Evolutionary conservation across 805 yeast species (phyloP).

Genomic region (Cyberlindnera misumaiensis): DNA sequence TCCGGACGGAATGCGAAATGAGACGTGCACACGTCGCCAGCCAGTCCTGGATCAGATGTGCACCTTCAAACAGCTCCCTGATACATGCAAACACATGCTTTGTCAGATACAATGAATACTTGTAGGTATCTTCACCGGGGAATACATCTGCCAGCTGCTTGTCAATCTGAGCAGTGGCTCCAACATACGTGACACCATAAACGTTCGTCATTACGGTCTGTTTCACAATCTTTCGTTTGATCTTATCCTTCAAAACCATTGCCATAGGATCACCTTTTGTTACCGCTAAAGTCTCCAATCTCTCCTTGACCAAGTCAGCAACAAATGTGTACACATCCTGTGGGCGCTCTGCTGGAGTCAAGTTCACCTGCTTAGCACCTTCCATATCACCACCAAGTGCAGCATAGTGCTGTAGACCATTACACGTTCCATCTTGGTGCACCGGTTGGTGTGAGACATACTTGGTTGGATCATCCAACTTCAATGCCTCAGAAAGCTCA

Average conservation of each 20-base stretch:
- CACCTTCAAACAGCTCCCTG: slow-evolving; percentile 81
- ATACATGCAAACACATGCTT: slow-evolving; percentile 74
- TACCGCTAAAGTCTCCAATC: slow-evolving; percentile 47
- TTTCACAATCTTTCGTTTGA: slow-evolving; percentile 84
- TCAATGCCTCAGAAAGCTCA: slow-evolving; percentile 56
- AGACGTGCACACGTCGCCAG: slow-evolving; percentile 77
- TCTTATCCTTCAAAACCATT: slow-evolving; percentile 38
- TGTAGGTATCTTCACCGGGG: slow-evolving; percentile 41
- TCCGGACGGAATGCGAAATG: slow-evolving; percentile 69
- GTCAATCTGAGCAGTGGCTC: slow-evolving; percentile 85
- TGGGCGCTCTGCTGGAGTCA: slow-evolving; percentile 64
- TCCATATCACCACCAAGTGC: slow-evolving; percentile 81
- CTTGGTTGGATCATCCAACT: slow-evolving; percentile 56
- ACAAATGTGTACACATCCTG: slow-evolving; percentile 73
- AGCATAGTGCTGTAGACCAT: slow-evolving; percentile 82
- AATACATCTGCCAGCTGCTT: slow-evolving; percentile 63
- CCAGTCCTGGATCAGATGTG: slow-evolving; percentile 96
- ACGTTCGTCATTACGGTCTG: slow-evolving; percentile 98
- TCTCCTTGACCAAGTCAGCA: slow-evolving; percentile 51
- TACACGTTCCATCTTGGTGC: slow-evolving; percentile 85
- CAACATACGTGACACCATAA: slow-evolving; percentile 91
- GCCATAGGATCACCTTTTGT: slow-evolving; percentile 48
- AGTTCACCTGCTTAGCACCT: slow-evolving; percentile 76
- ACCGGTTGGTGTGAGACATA: slow-evolving; percentile 68
- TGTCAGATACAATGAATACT: slow-evolving; percentile 61